Evolutionary conservation across 352 stramenopile species (phyloP).

Genomic region (Pythium biforme): DNA sequence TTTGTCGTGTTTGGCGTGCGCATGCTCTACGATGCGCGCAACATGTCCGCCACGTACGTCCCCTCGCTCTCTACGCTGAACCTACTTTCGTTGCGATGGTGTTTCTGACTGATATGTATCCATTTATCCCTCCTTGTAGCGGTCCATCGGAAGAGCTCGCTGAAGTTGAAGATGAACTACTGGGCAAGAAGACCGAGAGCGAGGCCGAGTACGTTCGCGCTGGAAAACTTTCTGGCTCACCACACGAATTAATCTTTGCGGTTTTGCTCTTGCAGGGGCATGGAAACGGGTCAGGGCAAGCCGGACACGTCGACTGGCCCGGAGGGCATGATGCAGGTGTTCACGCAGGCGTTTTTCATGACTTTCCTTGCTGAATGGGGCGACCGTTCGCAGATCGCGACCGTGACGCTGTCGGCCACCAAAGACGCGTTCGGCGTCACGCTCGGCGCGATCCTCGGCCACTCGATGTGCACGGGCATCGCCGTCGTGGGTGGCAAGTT

Average conservation of each 20-base stretch:
- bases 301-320: constrained; percentile 9
- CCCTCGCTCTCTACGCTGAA: background rate
- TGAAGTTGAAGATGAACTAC: constrained; percentile 83
- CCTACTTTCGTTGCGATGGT: background rate
- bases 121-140: constrained; percentile 23
- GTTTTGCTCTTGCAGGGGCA: constrained; percentile 15
- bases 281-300: constrained; percentile 33
- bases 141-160: constrained; percentile 78
- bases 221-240: background rate
- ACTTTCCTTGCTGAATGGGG: constrained; percentile 99
- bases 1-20: constrained; percentile 98
- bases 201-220: constrained; percentile 44
- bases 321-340: constrained; percentile 84
- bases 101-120: background rate
- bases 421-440: constrained; percentile 96
- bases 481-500: constrained; percentile 97
- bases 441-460: constrained; percentile 94
- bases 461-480: constrained; percentile 98
- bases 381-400: constrained; percentile 98
- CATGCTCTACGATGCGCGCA: constrained; percentile 88
- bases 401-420: constrained; percentile 95
- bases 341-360: constrained; percentile 95
- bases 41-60: constrained; percentile 77
- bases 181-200: constrained; percentile 79
- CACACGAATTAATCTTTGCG: background rate